Percentiles rank a stretch among this genome's conserved stretches.
Conservation (phyloP, 768 basidiomycete genomes). For the Boletus subparvulus region DNA sequence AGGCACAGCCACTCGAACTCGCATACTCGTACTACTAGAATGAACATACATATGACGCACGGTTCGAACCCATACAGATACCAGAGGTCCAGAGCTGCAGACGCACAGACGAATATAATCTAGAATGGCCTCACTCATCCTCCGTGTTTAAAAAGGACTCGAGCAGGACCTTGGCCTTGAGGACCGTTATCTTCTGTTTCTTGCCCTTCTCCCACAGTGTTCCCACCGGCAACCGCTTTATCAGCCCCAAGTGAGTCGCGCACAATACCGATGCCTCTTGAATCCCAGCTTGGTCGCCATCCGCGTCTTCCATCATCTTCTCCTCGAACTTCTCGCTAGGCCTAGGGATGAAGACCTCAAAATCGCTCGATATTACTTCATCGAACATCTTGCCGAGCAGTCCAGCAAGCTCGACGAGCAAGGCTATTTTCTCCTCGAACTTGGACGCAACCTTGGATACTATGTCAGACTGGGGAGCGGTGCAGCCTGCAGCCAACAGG, state of each 20-base stretch:
- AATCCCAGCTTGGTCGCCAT: not conserved
- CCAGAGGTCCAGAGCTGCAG: no score
- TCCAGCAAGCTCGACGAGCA: conserved; percentile 11
- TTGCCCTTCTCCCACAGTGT: conserved; percentile 10
- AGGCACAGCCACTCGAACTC: no score
- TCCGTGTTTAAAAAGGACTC: conserved; percentile 2
- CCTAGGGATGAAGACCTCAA: conserved; percentile 3
- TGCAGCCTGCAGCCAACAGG: conserved; percentile 7
- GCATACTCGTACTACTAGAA: no score
- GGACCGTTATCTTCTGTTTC: conserved; percentile 3
- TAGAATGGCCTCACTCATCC: not conserved
- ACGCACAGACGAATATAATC: no score
- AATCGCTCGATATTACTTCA: conserved; percentile 14
- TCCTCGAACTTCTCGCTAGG: conserved; percentile 9
- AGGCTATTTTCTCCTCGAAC: conserved; percentile 4
- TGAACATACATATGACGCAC: no score
- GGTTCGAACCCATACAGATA: no score
- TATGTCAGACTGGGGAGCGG: not conserved
- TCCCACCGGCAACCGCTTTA: conserved; percentile 3
- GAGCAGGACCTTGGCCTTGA: conserved; percentile 9
- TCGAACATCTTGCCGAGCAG: conserved; percentile 11
- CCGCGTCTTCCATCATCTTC: conserved; percentile 7
- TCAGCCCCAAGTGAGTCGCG: conserved; percentile 8
- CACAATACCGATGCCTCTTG: conserved; percentile 2
- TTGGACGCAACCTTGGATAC: not conserved